Conservation (phyloP, 768 basidiomycete genomes). For the Hericium erinaceus region DNA sequence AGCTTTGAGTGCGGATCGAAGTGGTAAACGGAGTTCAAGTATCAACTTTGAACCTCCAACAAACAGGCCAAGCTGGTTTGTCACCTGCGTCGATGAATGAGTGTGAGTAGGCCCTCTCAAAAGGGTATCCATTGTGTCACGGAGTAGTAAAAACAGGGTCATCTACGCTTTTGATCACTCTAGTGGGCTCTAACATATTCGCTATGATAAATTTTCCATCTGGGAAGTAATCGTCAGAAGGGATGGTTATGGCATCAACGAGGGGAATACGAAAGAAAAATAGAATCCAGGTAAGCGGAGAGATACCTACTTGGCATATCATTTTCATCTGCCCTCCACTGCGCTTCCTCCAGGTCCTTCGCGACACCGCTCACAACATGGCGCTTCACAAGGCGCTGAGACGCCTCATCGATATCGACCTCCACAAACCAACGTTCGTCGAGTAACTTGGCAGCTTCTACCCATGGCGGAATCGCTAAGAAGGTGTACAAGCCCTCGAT, state of each 20-base stretch:
- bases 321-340: conserved; percentile 66
- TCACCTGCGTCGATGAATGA: no score
- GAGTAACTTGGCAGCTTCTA: conserved; percentile 46
- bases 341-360: conserved; percentile 50
- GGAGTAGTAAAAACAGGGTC: conserved; percentile 21
- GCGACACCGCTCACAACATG: conserved; percentile 77
- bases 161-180: conserved; percentile 31
- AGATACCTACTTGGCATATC: conserved; percentile 55
- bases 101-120: no score
- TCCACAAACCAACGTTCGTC: conserved; percentile 77
- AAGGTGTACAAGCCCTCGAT: conserved; percentile 89
- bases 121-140: no score
- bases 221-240: conserved; percentile 10
- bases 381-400: conserved; percentile 51
- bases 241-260: not conserved
- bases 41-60: no score
- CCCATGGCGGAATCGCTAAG: conserved; percentile 68
- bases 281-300: not conserved
- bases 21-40: no score
- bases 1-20: no score
- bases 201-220: conserved; percentile 35
- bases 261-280: not conserved
- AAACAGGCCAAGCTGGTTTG: no score
- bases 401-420: conserved; percentile 46
- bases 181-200: conserved; percentile 31